Conservation (phyloP, 108 stramenopile genomes). For the Nitzschia sp. region DNA sequence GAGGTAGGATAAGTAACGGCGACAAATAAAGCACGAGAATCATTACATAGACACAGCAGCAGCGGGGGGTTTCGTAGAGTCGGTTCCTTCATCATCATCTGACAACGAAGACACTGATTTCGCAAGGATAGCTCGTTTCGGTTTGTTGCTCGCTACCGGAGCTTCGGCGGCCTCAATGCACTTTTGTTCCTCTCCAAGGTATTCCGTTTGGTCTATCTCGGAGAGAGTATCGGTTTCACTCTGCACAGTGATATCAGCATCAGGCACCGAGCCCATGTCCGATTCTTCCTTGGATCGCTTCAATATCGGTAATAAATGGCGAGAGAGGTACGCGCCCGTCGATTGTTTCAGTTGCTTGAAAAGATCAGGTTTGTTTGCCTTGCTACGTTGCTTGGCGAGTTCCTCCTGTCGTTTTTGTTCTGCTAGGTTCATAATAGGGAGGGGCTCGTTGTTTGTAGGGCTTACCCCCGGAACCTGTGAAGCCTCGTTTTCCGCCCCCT, state of each 20-base stretch:
- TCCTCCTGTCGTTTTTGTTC: constrained; percentile 17
- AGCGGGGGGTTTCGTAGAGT: no score
- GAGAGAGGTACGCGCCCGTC: constrained; percentile 19
- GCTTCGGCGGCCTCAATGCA: no score
- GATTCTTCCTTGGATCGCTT: constrained; percentile 6
- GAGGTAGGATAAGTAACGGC: no score
- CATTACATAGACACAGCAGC: no score
- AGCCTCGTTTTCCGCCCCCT: neutral
- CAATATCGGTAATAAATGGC: constrained; percentile 18
- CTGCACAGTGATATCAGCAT: constrained; percentile 11
- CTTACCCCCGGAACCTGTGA: neutral
- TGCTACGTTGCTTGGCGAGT: constrained; percentile 1
- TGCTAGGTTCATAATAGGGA: constrained; percentile 9
- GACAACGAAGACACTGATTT: no score
- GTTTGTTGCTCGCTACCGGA: no score
- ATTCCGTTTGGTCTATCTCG: neutral
- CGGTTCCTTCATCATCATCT: no score
- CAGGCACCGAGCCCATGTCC: neutral
- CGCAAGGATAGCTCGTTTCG: no score
- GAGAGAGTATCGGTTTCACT: constrained; percentile 9
- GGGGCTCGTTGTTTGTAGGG: neutral
- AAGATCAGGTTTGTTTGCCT: neutral
- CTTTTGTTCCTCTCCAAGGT: no score
- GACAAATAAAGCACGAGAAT: no score
- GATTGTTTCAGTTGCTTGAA: constrained; percentile 1